Base-by-base conservation (phyloP, 2,329 filamentous ascomycete genomes). In the Stachybotrys chartarum region DNA sequence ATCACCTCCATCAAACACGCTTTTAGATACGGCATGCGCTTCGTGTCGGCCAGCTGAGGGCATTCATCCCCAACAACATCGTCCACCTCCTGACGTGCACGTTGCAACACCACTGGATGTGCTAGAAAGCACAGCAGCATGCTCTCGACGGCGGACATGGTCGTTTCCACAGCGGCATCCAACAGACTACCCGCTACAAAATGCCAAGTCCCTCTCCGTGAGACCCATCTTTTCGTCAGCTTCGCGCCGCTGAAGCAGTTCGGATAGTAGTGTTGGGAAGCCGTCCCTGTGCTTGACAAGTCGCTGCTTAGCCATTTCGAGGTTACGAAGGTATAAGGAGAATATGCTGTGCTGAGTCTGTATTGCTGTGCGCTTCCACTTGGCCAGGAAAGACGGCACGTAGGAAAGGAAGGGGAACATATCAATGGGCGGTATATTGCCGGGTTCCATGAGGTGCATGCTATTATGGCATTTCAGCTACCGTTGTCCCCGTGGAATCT, bases 1-100 rank as follows among this genome's bases (percentile, higher is more conserved):
- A 7, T 51, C 50, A 52, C 50, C 32, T 52, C 50, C 24, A 52
- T n/a, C 16, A 52, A 8, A 42, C 50, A 52, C 8, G 50, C 50
- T 5, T 52, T 42, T 16, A 52, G 7, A 17, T 42, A 52, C 31
- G 50, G 5, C 35, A 45, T n/a, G 16, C 24, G 31, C 30, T 52
- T 30, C 11, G 18, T 24, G 17, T 52, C 50, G 8, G 18, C 50
- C n/a, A n/a, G 35, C 12, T 32, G 30, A 14, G 50, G 50, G 32
- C 31, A 52, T 14, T 30, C 39, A 32, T 35, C 35, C 17, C 50
- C 50, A 42, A 31, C 42, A 8, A 42, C 18, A 14, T 52, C 35
- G 32, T 52, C 50, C n/a, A 52, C 39, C 32, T 52, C 50, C 8
- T 31, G 17, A 3, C 39, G 50, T 17, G 50, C 50, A 17, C 50